Evolutionary conservation across 495 filamentous ascomycete genomes (phyloP).

Genomic region (Tuber aestivum): DNA sequence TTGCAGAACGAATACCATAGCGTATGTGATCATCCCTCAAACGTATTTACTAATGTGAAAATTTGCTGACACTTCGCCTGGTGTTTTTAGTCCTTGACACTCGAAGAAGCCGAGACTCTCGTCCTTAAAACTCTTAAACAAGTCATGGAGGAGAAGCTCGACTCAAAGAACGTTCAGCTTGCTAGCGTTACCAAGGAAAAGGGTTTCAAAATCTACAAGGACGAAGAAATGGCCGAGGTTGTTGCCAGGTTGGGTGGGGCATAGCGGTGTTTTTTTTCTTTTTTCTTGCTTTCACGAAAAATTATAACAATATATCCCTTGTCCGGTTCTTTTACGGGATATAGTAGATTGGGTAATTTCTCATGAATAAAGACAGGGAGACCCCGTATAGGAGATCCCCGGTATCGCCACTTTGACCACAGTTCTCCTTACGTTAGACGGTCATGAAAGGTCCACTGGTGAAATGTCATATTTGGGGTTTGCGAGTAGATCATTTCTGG

Average conservation of each 20-base stretch:
- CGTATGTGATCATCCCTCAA: constrained; percentile 40
- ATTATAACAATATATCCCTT: constrained; percentile 14
- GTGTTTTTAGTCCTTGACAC: constrained; percentile 64
- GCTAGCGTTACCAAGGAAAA: constrained; percentile 96
- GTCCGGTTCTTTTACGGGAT: constrained; percentile 8
- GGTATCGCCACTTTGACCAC: neutral
- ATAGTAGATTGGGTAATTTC: constrained; percentile 2
- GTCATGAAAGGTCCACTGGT: neutral
- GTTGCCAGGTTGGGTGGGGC: constrained; percentile 60
- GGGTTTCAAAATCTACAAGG: constrained; percentile 94
- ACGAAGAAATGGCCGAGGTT: constrained; percentile 89
- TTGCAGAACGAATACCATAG: constrained; percentile 98
- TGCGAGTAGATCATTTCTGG: neutral
- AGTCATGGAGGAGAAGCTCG: constrained; percentile 99
- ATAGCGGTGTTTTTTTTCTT: constrained; percentile 19
- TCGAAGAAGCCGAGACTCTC: constrained; percentile 85
- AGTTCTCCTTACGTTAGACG: neutral
- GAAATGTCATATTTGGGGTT: neutral
- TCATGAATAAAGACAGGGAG: neutral
- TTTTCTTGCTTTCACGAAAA: constrained; percentile 10
- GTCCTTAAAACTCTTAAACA: constrained; percentile 98
- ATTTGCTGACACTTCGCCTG: constrained; percentile 20
- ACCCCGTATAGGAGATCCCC: constrained; percentile 2
- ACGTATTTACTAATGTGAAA: neutral
- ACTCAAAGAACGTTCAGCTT: constrained; percentile 95